A percentile compares a stretch with the other conserved stretches of the same genome.
Conservation (phyloP, 2,329 filamentous ascomycete species). For the Mollisia scopiformis region DNA sequence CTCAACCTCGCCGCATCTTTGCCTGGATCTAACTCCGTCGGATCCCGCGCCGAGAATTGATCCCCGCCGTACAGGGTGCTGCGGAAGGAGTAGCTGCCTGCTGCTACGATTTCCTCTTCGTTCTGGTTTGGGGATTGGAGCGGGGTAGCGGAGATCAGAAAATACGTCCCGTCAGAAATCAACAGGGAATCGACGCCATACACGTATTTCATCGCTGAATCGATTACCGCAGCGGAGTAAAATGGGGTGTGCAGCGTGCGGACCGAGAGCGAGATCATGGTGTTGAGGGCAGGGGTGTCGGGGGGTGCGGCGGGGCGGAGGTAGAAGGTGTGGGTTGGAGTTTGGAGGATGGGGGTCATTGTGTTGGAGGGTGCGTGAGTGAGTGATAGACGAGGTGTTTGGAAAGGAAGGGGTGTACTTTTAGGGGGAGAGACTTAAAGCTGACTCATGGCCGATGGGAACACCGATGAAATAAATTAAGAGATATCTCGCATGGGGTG, state of each 20-base stretch:
- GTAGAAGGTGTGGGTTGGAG: not conserved
- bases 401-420: too few relatives aligned
- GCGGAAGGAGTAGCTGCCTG: slow-evolving; percentile 22
- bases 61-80: slow-evolving; percentile 23
- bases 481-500: too few relatives aligned
- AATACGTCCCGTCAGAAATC: slow-evolving; percentile 22
- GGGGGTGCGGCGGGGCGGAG: slow-evolving; percentile 19
- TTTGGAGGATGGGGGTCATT: too few relatives aligned
- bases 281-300: slow-evolving; percentile 20
- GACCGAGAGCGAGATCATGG: slow-evolving; percentile 22
- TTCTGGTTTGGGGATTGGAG: not conserved
- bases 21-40: slow-evolving; percentile 6
- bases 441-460: too few relatives aligned
- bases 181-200: slow-evolving; percentile 23
- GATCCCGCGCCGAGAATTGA: slow-evolving; percentile 17
- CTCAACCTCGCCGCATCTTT: slow-evolving; percentile 22
- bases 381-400: too few relatives aligned
- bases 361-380: too few relatives aligned
- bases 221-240: slow-evolving; percentile 18
- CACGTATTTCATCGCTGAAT: slow-evolving; percentile 15
- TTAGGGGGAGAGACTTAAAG: too few relatives aligned
- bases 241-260: slow-evolving; percentile 15
- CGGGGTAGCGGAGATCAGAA: slow-evolving; percentile 6
- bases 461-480: too few relatives aligned
- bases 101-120: slow-evolving; percentile 11